phyloP scores from a whole-genome alignment of 495 filamentous ascomycete genomes.

The Rhypophila decipiens region DNA sequence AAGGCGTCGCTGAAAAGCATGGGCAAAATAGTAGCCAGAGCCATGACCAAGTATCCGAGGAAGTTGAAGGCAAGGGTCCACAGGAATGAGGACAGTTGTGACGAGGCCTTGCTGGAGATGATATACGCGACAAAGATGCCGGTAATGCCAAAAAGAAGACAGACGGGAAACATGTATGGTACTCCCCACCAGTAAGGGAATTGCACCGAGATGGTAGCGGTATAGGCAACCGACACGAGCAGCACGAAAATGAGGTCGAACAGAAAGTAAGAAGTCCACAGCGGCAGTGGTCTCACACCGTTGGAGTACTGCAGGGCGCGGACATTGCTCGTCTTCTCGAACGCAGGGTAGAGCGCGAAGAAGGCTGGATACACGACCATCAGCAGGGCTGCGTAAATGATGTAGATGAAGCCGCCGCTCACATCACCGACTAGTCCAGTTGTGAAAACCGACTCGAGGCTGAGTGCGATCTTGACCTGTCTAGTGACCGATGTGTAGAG shows the following conservation, averaged over 20 bases:
- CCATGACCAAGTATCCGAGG: slow-evolving; percentile 22
- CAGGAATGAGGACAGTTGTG: slow-evolving; percentile 29
- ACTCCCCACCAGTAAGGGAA: slow-evolving; percentile 58
- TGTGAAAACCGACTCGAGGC: neutral
- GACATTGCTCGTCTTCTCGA: slow-evolving; percentile 66
- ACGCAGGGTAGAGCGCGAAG: slow-evolving; percentile 74
- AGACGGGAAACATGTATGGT: slow-evolving; percentile 66
- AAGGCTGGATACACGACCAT: slow-evolving; percentile 71
- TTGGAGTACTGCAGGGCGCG: slow-evolving; percentile 77
- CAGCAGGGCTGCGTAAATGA: slow-evolving; percentile 72
- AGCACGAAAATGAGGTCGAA: slow-evolving; percentile 69
- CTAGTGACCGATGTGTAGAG: slow-evolving; percentile 61
- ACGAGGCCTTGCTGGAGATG: slow-evolving; percentile 51
- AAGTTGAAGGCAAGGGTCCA: slow-evolving; percentile 60
- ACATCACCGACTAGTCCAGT: too few relatives aligned
- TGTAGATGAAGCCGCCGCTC: too few relatives aligned
- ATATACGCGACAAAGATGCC: slow-evolving; percentile 63
- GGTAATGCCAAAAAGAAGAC: slow-evolving; percentile 64
- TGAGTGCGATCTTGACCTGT: slow-evolving; percentile 45
- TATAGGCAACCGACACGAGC: slow-evolving; percentile 57
- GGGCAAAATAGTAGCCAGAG: slow-evolving; percentile 40
- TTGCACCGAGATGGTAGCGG: slow-evolving; percentile 47
- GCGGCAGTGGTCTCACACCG: slow-evolving; percentile 59
- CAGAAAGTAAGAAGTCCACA: slow-evolving; percentile 67
- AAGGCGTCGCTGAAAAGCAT: slow-evolving; percentile 52